These are phyloP conservation scores for Tulasnella sp. DNA, from an alignment of 768 basidiomycete genomes.

Conservation along the genomic window DNA sequence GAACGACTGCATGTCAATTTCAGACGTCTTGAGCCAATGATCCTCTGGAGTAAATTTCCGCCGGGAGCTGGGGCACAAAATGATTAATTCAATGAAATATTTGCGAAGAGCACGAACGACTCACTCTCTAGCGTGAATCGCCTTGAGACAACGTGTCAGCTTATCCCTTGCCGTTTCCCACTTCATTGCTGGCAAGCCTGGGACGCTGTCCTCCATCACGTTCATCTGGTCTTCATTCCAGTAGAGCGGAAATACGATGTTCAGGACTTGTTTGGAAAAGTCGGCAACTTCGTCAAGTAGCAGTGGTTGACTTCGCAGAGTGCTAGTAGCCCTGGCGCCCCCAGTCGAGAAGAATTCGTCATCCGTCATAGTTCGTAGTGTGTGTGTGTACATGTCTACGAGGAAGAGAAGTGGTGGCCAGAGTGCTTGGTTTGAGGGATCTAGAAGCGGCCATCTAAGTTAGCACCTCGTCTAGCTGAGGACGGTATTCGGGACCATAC, in stretches of 20 bases:
- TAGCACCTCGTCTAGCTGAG: slow-evolving; percentile 7
- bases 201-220: slow-evolving; percentile 36
- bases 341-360: slow-evolving; percentile 80
- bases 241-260: slow-evolving; percentile 75
- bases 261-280: slow-evolving; percentile 70
- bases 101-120: slow-evolving; percentile 29
- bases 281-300: slow-evolving; percentile 69
- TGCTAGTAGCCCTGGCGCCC: background rate
- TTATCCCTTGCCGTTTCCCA: slow-evolving; percentile 70
- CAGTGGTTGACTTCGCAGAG: slow-evolving; percentile 50
- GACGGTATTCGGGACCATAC: slow-evolving; percentile 30
- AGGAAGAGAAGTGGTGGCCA: slow-evolving; percentile 75
- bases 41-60: slow-evolving; percentile 71
- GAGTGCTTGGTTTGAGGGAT: slow-evolving; percentile 37
- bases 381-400: slow-evolving; percentile 72
- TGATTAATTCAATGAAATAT: background rate
- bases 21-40: slow-evolving; percentile 67
- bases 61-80: slow-evolving; percentile 52
- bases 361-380: slow-evolving; percentile 85
- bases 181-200: slow-evolving; percentile 36
- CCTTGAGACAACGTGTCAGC: slow-evolving; percentile 68
- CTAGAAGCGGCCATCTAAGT: slow-evolving; percentile 28
- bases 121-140: slow-evolving; percentile 84
- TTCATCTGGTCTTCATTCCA: slow-evolving; percentile 49
- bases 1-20: slow-evolving; percentile 60